A percentile compares a stretch with the other conserved stretches of the same genome.
Conservation (phyloP, 73 alveolate genomes). For the Tetrahymena elliotti region DNA sequence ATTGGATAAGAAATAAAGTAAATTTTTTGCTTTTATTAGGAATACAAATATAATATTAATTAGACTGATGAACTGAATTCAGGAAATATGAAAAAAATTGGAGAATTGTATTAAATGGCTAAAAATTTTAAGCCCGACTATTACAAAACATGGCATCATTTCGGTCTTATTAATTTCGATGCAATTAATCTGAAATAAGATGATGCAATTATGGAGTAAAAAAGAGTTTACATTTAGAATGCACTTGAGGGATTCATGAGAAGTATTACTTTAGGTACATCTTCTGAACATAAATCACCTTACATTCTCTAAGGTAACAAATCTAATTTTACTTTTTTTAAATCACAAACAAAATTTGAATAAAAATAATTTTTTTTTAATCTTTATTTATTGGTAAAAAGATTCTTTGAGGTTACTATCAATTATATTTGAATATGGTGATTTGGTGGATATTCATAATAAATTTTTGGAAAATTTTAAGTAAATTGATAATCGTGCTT, state of each 20-base stretch:
- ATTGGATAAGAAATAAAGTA: constrained; percentile 39
- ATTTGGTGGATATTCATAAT: constrained; percentile 61
- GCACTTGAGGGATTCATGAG: constrained; percentile 89
- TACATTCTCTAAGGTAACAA: not conserved
- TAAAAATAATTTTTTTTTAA: constrained; percentile 45
- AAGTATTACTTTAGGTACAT: constrained; percentile 66
- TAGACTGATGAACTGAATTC: not conserved
- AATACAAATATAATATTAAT: not conserved
- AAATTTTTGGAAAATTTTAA: constrained; percentile 74
- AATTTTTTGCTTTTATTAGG: not conserved
- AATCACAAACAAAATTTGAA: constrained; percentile 57
- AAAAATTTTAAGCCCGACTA: constrained; percentile 12
- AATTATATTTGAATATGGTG: constrained; percentile 90
- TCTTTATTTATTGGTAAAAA: constrained; percentile 25
- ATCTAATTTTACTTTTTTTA: not conserved
- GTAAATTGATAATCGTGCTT: constrained; percentile 67
- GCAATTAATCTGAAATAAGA: constrained; percentile 35
- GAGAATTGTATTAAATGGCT: constrained; percentile 6
- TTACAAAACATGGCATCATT: constrained; percentile 44
- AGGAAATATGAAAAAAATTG: not conserved
- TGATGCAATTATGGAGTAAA: constrained; percentile 11
- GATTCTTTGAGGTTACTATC: constrained; percentile 84
- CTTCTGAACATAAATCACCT: not conserved
- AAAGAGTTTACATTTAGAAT: constrained; percentile 57
- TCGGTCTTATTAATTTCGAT: constrained; percentile 27